A percentile compares a stretch with the other conserved stretches of the same genome.
Conservation (phyloP, 2,329 filamentous ascomycete genomes). For the Colletotrichum paranaense region DNA sequence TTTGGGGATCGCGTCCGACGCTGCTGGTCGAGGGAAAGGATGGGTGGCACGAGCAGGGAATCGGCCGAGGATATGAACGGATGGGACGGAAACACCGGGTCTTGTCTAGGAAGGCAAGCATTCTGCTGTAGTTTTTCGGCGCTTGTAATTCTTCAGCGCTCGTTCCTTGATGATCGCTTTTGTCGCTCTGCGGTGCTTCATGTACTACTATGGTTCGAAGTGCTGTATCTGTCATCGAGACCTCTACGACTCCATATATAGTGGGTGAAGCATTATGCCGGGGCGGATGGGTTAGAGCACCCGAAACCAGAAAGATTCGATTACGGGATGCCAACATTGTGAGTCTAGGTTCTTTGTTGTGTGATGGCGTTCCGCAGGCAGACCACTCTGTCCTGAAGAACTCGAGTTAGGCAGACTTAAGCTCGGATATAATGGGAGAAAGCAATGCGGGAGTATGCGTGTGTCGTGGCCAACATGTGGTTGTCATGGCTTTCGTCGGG, state of each 20-base stretch:
- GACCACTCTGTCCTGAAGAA: neutral
- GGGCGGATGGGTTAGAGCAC: neutral
- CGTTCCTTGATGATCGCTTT: neutral
- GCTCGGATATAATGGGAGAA: neutral
- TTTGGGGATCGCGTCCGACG: neutral
- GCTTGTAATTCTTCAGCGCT: too few relatives aligned
- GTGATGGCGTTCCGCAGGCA: neutral
- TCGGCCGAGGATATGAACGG: neutral
- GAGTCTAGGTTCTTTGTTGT: neutral
- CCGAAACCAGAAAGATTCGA: neutral
- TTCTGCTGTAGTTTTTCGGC: neutral
- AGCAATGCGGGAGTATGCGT: conserved; percentile 4
- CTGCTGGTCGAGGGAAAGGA: neutral
- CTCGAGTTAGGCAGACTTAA: conserved; percentile 8
- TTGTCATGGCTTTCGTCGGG: neutral
- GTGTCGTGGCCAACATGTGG: neutral
- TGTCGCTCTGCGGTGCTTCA: neutral
- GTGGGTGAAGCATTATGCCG: neutral
- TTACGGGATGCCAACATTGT: neutral
- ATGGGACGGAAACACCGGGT: neutral
- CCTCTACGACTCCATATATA: neutral
- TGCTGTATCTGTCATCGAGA: neutral
- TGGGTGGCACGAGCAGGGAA: conserved; percentile 26
- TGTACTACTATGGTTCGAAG: neutral
- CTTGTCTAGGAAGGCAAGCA: neutral